Evolutionary conservation across 2,329 filamentous ascomycete species (phyloP), one percentile per base, ranked within the genome.

Genomic region (Hypoxylon sp.): DNA sequence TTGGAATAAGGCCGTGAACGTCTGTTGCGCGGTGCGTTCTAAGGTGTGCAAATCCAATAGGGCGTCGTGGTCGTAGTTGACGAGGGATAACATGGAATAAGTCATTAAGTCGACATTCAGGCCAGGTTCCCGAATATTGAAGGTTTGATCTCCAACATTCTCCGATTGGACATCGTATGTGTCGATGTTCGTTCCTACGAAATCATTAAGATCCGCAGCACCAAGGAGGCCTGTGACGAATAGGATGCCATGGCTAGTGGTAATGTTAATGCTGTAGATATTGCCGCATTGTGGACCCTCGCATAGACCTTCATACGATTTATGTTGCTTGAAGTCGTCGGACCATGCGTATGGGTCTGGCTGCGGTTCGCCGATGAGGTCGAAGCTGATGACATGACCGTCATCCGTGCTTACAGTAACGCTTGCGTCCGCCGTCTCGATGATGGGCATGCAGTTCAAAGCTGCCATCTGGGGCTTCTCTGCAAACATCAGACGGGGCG

Each of bases 1-100:
- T 44, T 72, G 64, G 27, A 59, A 72, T n/a, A 70, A 7, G 31
- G 61, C 19, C n/a, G 61, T 21, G 54, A 72, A 72, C 13, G 69
- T 62, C 15, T 39, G n/a, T 32, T 70, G 50, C 1, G 67, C 69
- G 8, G 69, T 68, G 5, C 48, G 29, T 51, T 47, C 11, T 2
- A 72, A 35, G 2, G 47, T 64, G 2, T 42, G 35, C 11, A 13
- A 5, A 32, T 70, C 59, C 6, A 70, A 27, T n/a, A 72, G 29
- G 6, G 42, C 39, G 27, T 62, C 19, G 51, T 72, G 67, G 21
- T 68, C 55, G 27, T 52, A 35, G n/a, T 64, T 47, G 7, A 66
- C 67, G 1, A 72, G n/a, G 0, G 69, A 69, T 3, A 71, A 50
- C 69, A 72, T 72, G 1, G 69, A 54, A 19, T 72, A 72, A 27